Conservation (phyloP, 2,329 filamentous ascomycete genomes). For the Paraconiothyrium brasiliense region DNA sequence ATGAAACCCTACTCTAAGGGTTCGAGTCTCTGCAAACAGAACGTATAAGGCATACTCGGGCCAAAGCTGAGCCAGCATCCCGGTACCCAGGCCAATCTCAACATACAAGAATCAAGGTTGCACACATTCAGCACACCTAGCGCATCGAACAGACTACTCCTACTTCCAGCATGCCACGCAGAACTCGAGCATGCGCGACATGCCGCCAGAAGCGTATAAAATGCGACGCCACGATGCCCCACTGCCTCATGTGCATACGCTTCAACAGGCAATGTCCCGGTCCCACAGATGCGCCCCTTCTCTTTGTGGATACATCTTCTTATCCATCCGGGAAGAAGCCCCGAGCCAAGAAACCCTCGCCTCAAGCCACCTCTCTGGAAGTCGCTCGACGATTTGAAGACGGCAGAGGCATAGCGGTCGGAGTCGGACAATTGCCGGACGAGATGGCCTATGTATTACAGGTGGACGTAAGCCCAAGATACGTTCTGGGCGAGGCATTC, state of each 20-base stretch:
- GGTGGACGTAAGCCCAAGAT: constrained; percentile 17
- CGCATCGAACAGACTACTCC: not conserved
- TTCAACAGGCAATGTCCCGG: constrained; percentile 30
- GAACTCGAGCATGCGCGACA: constrained; percentile 30
- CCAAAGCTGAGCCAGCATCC: not conserved
- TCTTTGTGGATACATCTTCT: constrained; percentile 19
- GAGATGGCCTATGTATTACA: constrained; percentile 16
- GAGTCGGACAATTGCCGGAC: constrained; percentile 5
- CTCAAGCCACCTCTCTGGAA: constrained; percentile 4
- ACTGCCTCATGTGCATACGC: constrained; percentile 31
- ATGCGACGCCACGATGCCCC: constrained; percentile 33
- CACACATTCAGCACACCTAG: not conserved
- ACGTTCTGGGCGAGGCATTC: constrained; percentile 28
- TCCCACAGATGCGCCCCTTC: constrained; percentile 22
- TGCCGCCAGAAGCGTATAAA: constrained; percentile 37
- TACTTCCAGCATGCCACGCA: constrained; percentile 23
- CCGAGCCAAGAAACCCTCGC: constrained; percentile 4
- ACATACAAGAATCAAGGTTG: not conserved
- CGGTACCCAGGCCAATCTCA: too few species aligned
- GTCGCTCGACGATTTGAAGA: constrained; percentile 7
- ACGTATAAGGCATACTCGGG: not conserved
- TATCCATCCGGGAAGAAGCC: constrained; percentile 21
- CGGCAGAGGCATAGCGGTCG: not conserved
- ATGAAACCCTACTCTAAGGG: not conserved
- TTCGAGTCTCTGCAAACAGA: not conserved